Conservation (phyloP, 2,329 filamentous ascomycete species). For the Ophiocordyceps camponoti-rufipedis region DNA sequence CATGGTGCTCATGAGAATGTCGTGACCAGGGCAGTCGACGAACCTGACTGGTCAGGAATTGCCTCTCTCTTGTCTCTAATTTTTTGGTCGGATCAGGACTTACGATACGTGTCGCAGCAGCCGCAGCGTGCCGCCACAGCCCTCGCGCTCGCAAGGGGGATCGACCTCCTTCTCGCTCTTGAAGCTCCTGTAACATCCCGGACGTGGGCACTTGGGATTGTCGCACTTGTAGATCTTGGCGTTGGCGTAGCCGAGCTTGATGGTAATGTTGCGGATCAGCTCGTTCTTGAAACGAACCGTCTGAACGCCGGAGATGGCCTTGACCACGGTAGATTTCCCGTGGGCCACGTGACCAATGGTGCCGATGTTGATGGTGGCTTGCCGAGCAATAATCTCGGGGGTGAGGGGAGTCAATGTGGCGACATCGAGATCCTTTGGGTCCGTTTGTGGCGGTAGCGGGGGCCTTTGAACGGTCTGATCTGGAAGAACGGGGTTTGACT, state of each 20-base stretch:
- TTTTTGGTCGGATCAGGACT: conserved; percentile 18
- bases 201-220: conserved; percentile 75
- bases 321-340: conserved; percentile 97
- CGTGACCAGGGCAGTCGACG: conserved; percentile 97
- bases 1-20: conserved; percentile 99
- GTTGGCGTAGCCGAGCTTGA: conserved; percentile 98
- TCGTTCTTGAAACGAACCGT: conserved; percentile 99
- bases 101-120: conserved; percentile 84
- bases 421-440: conserved; percentile 77
- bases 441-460: conserved; percentile 66
- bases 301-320: conserved; percentile 97
- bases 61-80: neutral
- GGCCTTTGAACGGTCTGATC: conserved; percentile 36
- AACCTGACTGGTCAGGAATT: conserved; percentile 37
- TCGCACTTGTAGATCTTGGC: conserved; percentile 99
- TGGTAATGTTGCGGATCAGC: conserved; percentile 96
- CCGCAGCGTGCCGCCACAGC: conserved; percentile 74
- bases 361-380: conserved; percentile 98
- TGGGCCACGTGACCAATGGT: conserved; percentile 98
- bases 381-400: conserved; percentile 90
- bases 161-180: conserved; percentile 99
- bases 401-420: conserved; percentile 66
- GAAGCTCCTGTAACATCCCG: conserved; percentile 90
- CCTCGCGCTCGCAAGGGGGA: conserved; percentile 85
- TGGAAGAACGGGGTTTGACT: conserved; percentile 35